Evolutionary conservation across 345 rosid genomes (phyloP), one percentile per base, ranked within the genome.

Genomic region (Lepidium didymum): DNA sequence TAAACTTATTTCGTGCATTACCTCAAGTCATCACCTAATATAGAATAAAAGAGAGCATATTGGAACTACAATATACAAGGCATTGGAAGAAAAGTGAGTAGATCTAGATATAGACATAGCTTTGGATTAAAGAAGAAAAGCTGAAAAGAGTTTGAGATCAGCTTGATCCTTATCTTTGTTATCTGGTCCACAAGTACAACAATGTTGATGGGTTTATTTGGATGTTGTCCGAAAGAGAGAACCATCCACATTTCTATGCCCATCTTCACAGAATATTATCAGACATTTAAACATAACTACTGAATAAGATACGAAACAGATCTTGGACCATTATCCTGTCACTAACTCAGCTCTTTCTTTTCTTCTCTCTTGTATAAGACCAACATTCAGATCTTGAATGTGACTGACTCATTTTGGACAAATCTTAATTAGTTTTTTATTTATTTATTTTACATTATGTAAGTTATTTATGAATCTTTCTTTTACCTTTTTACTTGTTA

Each of bases 261-360:
- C 47, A 64, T 50, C 45, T 64, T 64, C 36, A 37, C 27, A 64
- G 58, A 64, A 64, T 64, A 64, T 51, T 7, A 40, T 11, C 18
- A 34, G 18, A 49, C 56, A 47, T 11, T 12, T 35, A 23, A 64
- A 43, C 68, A 37, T 35, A 64, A 47, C 13, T 18, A 58, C 34
- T 34, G 44, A 47, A 63, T 34, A 19, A 49, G 56, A 46, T 35
- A 46, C 49, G 45, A 37, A 23, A 25, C 45, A 64, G 69, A 49
- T 49, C 46, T 64, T 64, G 58, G 69, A 64, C 69, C 69, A 37
- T 64, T 37, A 50, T 50, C 37, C 47, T 50, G 57, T 47, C 69
- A 62, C 54, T 43, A 53, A 43, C 52, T 61, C 64, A 59, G 31
- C 67, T 45, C 31, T 57, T 41, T 41, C 27, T 40, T 0, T 33